Percentiles rank a stretch among this genome's conserved stretches.
phyloP scores from a whole-genome alignment of 2,329 filamentous ascomycete species.

The Calycina marina region DNA sequence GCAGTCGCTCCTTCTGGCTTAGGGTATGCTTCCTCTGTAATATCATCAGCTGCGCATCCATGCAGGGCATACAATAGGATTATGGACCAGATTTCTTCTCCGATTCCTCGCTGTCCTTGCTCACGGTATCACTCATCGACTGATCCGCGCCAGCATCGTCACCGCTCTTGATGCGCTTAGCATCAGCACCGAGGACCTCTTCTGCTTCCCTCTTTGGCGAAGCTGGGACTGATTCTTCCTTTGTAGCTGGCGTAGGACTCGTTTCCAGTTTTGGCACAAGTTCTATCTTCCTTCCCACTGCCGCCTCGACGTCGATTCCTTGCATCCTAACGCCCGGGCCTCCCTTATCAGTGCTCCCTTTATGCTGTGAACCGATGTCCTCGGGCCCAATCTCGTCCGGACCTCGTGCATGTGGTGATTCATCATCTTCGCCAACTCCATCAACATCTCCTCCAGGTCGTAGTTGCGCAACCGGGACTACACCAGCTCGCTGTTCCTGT shows the following conservation, averaged over 20 bases:
- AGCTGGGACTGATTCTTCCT: conserved; percentile 11
- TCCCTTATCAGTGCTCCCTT: conserved; percentile 24
- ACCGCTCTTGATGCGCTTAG: conserved; percentile 37
- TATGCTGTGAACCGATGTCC: conserved; percentile 63
- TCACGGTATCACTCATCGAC: conserved; percentile 11
- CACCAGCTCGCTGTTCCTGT: conserved; percentile 73
- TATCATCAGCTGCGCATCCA: neutral
- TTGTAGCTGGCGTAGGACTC: conserved; percentile 31
- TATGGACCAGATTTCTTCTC: conserved; percentile 1
- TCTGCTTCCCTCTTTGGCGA: conserved; percentile 43
- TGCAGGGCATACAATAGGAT: neutral
- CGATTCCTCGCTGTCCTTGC: conserved; percentile 8
- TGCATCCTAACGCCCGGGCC: conserved; percentile 30
- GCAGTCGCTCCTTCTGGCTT: too few relatives aligned
- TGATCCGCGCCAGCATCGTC: conserved; percentile 4
- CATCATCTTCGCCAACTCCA: conserved; percentile 36
- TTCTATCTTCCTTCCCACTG: conserved; percentile 37
- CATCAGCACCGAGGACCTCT: conserved; percentile 26
- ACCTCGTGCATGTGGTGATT: conserved; percentile 68
- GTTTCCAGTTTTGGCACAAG: conserved; percentile 20
- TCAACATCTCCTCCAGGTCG: conserved; percentile 20
- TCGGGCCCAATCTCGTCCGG: conserved; percentile 74
- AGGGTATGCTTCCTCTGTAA: too few relatives aligned
- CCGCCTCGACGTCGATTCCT: conserved; percentile 45
- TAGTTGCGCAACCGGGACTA: conserved; percentile 55